These are phyloP conservation scores for Ligustrum vulgare DNA, from an alignment of 257 asterid genomes.

Conservation along the genomic window DNA sequence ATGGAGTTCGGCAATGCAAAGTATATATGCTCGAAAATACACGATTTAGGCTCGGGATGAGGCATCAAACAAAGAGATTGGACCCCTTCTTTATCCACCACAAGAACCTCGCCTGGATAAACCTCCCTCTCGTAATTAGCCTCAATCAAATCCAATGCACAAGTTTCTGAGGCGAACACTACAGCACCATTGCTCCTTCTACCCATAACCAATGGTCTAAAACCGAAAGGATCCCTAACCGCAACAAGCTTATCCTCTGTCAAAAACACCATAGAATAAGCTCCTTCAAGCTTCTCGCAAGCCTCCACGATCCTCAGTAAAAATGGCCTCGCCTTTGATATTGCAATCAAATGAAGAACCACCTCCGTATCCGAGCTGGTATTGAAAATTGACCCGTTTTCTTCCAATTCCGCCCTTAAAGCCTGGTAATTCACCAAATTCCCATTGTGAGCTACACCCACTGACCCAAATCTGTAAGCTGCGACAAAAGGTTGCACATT, in stretches of 20 bases:
- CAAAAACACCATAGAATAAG: constrained; percentile 69
- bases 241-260: constrained; percentile 67
- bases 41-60: constrained; percentile 63
- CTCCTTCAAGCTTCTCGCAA: constrained; percentile 76
- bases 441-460: constrained; percentile 96
- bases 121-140: constrained; percentile 75
- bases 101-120: constrained; percentile 56
- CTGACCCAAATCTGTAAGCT: constrained; percentile 76
- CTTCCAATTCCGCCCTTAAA: constrained; percentile 75
- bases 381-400: constrained; percentile 79
- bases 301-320: constrained; percentile 82
- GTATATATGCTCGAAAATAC: constrained; percentile 87
- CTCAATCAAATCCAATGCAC: constrained; percentile 70
- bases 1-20: constrained; percentile 70
- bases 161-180: constrained; percentile 65
- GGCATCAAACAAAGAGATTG: constrained; percentile 59
- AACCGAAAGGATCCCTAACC: constrained; percentile 58
- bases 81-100: constrained; percentile 56
- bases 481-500: constrained; percentile 97
- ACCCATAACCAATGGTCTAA: constrained; percentile 71
- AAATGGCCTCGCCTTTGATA: constrained; percentile 75
- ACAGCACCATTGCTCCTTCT: constrained; percentile 58
- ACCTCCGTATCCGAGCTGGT: constrained; percentile 87
- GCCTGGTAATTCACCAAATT: constrained; percentile 82
- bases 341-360: constrained; percentile 85